Percentiles rank a stretch among this genome's conserved stretches.
Conservation (phyloP, 306 rosid species). For the Prunus kanzakura region DNA sequence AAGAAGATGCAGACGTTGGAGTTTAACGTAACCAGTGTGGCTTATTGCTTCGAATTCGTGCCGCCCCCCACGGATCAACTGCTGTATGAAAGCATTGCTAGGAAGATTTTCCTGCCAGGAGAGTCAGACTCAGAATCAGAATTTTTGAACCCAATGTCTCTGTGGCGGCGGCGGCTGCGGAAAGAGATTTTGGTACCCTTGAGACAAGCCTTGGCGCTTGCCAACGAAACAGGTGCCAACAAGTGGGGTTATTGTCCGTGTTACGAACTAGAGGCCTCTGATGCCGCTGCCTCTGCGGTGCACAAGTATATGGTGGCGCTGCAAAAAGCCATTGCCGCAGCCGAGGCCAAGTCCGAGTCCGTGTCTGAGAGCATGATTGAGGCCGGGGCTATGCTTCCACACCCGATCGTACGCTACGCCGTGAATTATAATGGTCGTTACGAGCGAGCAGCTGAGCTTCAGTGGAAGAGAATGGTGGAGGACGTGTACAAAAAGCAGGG, state of each 20-base stretch:
- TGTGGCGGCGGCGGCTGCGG: slow-evolving; percentile 32
- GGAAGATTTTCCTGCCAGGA: slow-evolving; percentile 42
- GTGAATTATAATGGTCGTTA: slow-evolving; percentile 13
- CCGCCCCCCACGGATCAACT: slow-evolving; percentile 35
- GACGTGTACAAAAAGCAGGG: slow-evolving; percentile 39
- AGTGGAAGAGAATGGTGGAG: slow-evolving; percentile 64
- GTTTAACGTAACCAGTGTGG: slow-evolving; percentile 41
- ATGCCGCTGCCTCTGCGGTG: slow-evolving; percentile 33
- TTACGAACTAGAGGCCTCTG: too few species aligned
- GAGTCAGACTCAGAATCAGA: slow-evolving; percentile 42
- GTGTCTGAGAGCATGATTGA: slow-evolving; percentile 26
- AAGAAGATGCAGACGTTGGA: slow-evolving; percentile 18
- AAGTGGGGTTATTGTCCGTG: slow-evolving; percentile 26
- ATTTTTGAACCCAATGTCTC: slow-evolving; percentile 30
- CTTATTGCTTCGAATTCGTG: slow-evolving; percentile 58
- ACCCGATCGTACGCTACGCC: slow-evolving; percentile 26
- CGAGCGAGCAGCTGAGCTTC: slow-evolving; percentile 52
- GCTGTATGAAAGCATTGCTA: slow-evolving; percentile 54
- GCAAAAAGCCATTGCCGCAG: background rate
- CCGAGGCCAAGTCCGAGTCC: slow-evolving; percentile 14
- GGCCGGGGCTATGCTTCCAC: slow-evolving; percentile 62
- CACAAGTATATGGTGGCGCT: slow-evolving; percentile 38
- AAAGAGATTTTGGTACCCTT: slow-evolving; percentile 55
- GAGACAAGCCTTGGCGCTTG: slow-evolving; percentile 45
- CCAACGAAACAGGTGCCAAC: slow-evolving; percentile 24